phyloP scores from a whole-genome alignment of 2,329 filamentous ascomycete species.

The Volutella citrinella region DNA sequence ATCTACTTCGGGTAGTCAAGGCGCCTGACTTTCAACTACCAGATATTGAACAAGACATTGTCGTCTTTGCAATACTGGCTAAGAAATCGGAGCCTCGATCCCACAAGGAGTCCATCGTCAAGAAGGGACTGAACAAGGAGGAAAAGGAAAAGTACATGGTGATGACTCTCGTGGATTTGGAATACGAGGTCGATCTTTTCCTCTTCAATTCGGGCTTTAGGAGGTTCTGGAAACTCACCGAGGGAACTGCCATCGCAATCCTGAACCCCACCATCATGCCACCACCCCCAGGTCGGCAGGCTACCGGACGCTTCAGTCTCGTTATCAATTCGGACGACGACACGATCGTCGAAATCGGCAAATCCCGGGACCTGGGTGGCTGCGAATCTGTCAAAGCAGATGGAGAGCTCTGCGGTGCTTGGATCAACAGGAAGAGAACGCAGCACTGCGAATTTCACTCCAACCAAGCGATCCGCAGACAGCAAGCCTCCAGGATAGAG shows the following conservation, averaged over 20 bases:
- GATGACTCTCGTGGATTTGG: conserved; percentile 79
- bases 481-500: conserved; percentile 65
- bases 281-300: conserved; percentile 69
- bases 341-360: conserved; percentile 85
- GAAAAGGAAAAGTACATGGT: conserved; percentile 88
- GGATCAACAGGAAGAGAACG: conserved; percentile 86
- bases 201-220: conserved; percentile 89
- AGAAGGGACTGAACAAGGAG: conserved; percentile 46
- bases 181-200: conserved; percentile 88
- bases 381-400: conserved; percentile 85
- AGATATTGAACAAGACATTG: conserved; percentile 80
- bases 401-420: conserved; percentile 73
- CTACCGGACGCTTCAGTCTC: conserved; percentile 81
- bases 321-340: conserved; percentile 84
- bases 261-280: conserved; percentile 91
- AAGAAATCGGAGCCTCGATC: conserved; percentile 79
- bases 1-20: conserved; percentile 78
- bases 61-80: conserved; percentile 83
- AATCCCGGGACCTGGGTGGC: conserved; percentile 79
- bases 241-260: conserved; percentile 89
- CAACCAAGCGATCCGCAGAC: conserved; percentile 74
- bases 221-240: conserved; percentile 88
- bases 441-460: conserved; percentile 93
- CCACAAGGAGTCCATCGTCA: conserved; percentile 46
- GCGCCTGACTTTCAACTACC: conserved; percentile 80